A percentile compares a stretch with the other conserved stretches of the same genome.
Evolutionary conservation across 192 early-diverging fungal species (phyloP).

Genomic region (Backusella tuberculispora): DNA sequence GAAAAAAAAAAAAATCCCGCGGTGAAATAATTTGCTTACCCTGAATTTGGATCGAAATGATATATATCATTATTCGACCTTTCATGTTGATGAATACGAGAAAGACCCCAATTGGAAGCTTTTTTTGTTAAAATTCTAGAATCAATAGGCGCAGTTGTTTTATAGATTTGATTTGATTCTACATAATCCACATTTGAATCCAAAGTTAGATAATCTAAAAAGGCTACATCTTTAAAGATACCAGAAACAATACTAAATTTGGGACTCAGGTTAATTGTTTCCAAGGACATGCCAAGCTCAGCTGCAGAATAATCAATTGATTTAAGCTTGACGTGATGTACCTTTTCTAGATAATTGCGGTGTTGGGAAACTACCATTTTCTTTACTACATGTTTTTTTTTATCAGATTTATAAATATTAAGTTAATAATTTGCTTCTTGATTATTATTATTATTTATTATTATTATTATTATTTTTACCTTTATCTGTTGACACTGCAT

Average conservation of each 20-base stretch:
- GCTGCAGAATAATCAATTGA: not conserved
- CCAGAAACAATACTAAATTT: conserved; percentile 32
- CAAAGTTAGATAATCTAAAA: conserved; percentile 26
- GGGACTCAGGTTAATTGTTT: conserved; percentile 2
- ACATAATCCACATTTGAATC: conserved; percentile 31
- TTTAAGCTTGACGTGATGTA: not conserved
- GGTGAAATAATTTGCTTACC: conserved; percentile 42
- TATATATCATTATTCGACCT: conserved; percentile 51
- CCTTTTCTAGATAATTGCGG: not conserved
- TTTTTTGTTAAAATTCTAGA: not conserved
- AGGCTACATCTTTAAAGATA: conserved; percentile 25
- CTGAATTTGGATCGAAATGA: conserved; percentile 60
- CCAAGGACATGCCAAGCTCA: conserved; percentile 7
- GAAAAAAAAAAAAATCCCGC: too few species aligned
- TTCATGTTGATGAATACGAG: conserved; percentile 44
- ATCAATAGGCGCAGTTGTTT: not conserved
- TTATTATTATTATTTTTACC: conserved; percentile 3
- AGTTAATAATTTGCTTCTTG: too few species aligned
- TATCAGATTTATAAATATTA: conserved; percentile 4
- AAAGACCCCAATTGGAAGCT: conserved; percentile 53
- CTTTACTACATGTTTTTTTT: conserved; percentile 10
- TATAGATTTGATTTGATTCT: conserved; percentile 29
- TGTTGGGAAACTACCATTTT: conserved; percentile 20
- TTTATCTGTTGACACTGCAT: not conserved
- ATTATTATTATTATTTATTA: too few species aligned